These are phyloP conservation scores for Rhodotorula sp. DNA, from an alignment of 1,284 basidiomycete species.

Conservation along the genomic window DNA sequence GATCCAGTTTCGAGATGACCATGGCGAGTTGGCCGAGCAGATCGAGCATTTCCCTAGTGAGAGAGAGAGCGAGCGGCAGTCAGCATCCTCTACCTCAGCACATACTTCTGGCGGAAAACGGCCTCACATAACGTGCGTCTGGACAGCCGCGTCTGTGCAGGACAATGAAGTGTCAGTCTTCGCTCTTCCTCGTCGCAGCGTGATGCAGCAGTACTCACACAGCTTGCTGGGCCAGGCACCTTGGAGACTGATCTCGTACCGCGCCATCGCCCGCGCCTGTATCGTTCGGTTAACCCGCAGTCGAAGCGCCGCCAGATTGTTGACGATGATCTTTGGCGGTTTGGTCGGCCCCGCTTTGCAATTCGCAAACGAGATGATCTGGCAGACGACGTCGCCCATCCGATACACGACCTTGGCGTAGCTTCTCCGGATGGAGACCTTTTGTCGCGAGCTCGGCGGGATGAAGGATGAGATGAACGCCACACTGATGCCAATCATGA, in stretches of 20 bases:
- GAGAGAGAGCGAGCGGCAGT: neutral
- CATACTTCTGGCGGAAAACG: too few relatives aligned
- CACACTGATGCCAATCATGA: slow-evolving; percentile 21
- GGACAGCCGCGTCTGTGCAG: slow-evolving; percentile 21
- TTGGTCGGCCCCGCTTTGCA: slow-evolving; percentile 30
- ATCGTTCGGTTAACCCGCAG: slow-evolving; percentile 33
- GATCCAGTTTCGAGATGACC: slow-evolving; percentile 29
- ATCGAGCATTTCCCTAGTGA: slow-evolving; percentile 36
- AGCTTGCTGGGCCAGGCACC: slow-evolving; percentile 36
- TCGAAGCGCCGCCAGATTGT: slow-evolving; percentile 29
- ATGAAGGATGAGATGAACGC: slow-evolving; percentile 34
- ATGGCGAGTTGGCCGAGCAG: slow-evolving; percentile 27
- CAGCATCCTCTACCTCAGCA: fast-evolving
- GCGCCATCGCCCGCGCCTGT: slow-evolving; percentile 27
- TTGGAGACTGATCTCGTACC: slow-evolving; percentile 30
- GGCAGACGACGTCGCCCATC: slow-evolving; percentile 32
- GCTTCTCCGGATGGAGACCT: slow-evolving; percentile 32
- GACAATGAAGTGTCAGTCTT: neutral
- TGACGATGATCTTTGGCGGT: slow-evolving; percentile 33
- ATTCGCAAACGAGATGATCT: slow-evolving; percentile 35
- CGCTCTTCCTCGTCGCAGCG: neutral
- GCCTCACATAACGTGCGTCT: slow-evolving; percentile 25
- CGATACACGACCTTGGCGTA: slow-evolving; percentile 33
- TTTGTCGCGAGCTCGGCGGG: slow-evolving; percentile 32
- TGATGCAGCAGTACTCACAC: slow-evolving; percentile 11